Percentiles rank a stretch among this genome's conserved stretches.
These are phyloP conservation scores for Aspergillus oerlinghausenensis DNA, from an alignment of 2,329 filamentous ascomycete species.

Conservation along the genomic window DNA sequence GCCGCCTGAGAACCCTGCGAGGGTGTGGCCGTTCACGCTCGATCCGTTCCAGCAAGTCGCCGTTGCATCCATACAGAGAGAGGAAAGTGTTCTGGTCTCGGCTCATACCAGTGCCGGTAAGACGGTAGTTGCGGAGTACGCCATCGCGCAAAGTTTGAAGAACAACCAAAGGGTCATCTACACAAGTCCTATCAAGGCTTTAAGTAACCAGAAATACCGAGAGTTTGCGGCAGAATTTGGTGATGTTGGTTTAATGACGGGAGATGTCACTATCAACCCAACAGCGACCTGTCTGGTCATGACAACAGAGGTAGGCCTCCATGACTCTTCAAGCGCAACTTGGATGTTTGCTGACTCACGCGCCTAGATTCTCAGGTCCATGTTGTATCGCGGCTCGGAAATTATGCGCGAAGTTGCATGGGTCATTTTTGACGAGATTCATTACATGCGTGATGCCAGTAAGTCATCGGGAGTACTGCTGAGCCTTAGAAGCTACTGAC, in stretches of 20 bases:
- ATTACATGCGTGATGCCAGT: conserved; percentile 91
- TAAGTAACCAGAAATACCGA: conserved; percentile 98
- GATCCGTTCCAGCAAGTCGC: conserved; percentile 97
- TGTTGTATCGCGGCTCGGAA: conserved; percentile 96
- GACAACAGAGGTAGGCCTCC: conserved; percentile 70
- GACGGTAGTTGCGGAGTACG: conserved; percentile 97
- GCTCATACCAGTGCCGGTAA: conserved; percentile 97
- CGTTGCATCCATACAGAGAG: conserved; percentile 89
- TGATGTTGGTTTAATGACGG: conserved; percentile 96
- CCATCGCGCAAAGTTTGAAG: conserved; percentile 93
- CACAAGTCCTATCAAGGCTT: conserved; percentile 96
- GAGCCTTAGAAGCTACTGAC: conserved; percentile 12
- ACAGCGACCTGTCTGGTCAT: conserved; percentile 97
- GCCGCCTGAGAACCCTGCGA: conserved; percentile 78
- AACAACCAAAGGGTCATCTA: conserved; percentile 98
- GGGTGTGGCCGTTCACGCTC: conserved; percentile 80
- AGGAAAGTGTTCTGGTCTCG: conserved; percentile 93
- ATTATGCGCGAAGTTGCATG: conserved; percentile 99
- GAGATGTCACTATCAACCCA: conserved; percentile 98
- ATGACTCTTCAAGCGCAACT: not conserved
- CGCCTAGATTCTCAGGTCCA: conserved; percentile 78
- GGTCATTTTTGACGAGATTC: conserved; percentile 98
- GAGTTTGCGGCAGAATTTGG: conserved; percentile 95
- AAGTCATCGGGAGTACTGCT: conserved; percentile 10
- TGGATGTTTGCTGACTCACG: conserved; percentile 4